Evolutionary conservation across 805 yeast species (phyloP).

Genomic region (Huiozyma naganishii): DNA sequence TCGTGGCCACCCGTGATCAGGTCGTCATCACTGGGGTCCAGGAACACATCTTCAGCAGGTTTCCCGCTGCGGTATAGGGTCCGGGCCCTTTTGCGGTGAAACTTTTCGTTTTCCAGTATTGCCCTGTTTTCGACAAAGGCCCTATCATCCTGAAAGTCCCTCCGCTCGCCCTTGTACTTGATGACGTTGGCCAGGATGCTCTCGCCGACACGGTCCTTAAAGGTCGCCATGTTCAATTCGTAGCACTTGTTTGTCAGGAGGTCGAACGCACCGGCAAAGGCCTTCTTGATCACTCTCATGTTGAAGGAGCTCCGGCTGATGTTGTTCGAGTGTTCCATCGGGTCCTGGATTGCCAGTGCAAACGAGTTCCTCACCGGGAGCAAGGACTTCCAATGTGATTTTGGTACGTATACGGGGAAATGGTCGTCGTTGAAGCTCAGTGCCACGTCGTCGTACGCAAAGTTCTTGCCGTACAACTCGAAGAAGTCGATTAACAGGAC

Average conservation of each 20-base stretch:
- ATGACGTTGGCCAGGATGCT: conserved; percentile 75
- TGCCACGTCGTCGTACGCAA: conserved; percentile 73
- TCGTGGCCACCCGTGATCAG: conserved; percentile 13
- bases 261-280: conserved; percentile 84
- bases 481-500: conserved; percentile 82
- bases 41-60: conserved; percentile 12
- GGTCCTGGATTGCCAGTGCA: conserved; percentile 75
- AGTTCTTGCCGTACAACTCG: conserved; percentile 82
- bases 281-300: conserved; percentile 63
- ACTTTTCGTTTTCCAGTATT: conserved; percentile 25
- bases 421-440: conserved; percentile 46
- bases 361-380: conserved; percentile 35
- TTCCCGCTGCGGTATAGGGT: neutral
- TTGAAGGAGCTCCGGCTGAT: conserved; percentile 79
- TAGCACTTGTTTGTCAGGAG: conserved; percentile 64
- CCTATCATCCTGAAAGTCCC: conserved; percentile 75
- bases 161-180: conserved; percentile 56
- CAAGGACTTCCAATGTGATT: conserved; percentile 42
- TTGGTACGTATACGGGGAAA: conserved; percentile 48
- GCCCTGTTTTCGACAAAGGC: conserved; percentile 53
- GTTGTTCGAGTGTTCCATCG: conserved; percentile 71
- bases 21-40: conserved; percentile 17
- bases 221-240: conserved; percentile 53
- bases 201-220: conserved; percentile 56
- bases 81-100: conserved; percentile 15